These are phyloP conservation scores for Saturnispora mendoncae DNA, from an alignment of 805 yeast species.

Conservation along the genomic window DNA sequence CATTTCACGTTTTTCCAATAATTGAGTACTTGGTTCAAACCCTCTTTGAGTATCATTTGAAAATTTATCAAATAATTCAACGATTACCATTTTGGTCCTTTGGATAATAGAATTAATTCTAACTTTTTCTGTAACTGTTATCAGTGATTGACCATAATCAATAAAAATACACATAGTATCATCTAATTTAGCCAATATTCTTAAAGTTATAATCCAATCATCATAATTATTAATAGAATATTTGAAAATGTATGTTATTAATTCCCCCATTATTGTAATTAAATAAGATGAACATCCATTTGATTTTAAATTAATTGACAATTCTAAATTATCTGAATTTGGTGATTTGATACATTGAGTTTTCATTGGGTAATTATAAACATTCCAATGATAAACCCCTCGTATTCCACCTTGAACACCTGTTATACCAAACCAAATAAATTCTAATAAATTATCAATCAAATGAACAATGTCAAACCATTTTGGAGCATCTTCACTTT, in stretches of 20 bases:
- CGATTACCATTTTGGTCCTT: slow-evolving; percentile 24
- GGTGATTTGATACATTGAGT: slow-evolving; percentile 1
- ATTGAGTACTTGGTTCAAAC: not conserved
- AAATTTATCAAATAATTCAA: slow-evolving; percentile 26
- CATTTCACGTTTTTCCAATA: slow-evolving; percentile 6
- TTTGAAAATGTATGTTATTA: slow-evolving; percentile 50
- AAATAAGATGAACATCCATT: slow-evolving; percentile 55
- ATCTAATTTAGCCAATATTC: slow-evolving; percentile 24
- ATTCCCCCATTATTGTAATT: slow-evolving; percentile 55
- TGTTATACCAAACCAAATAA: slow-evolving; percentile 55
- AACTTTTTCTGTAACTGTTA: slow-evolving; percentile 28
- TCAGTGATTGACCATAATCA: slow-evolving; percentile 17
- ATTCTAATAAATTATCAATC: slow-evolving; percentile 38
- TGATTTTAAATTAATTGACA: slow-evolving; percentile 8
- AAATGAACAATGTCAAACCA: slow-evolving; percentile 35
- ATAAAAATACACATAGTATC: slow-evolving; percentile 25
- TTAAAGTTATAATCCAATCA: slow-evolving; percentile 20
- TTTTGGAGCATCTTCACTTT: slow-evolving; percentile 15
- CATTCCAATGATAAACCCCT: slow-evolving; percentile 22
- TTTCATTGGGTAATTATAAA: slow-evolving; percentile 1
- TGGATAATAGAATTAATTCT: slow-evolving; percentile 27
- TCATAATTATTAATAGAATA: slow-evolving; percentile 19
- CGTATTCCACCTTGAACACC: slow-evolving; percentile 17
- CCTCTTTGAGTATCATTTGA: slow-evolving; percentile 7
- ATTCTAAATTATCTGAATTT: not conserved